Conservation (phyloP, 331 rosid species). For the Malus hybrid region DNA sequence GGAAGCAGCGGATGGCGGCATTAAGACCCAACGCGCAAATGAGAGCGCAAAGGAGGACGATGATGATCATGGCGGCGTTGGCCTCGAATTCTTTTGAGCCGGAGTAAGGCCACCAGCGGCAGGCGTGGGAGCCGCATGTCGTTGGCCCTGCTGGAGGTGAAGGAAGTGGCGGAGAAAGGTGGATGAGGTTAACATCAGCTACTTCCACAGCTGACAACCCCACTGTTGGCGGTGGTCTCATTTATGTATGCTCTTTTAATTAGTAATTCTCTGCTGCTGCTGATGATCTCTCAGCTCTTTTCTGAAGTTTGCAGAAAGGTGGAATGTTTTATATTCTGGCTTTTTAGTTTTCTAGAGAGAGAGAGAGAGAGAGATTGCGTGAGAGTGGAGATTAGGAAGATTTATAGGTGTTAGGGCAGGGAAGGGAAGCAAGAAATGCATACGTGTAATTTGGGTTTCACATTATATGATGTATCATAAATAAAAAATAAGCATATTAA, state of each 20-base stretch:
- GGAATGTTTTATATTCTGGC: no score
- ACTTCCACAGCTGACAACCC: not conserved
- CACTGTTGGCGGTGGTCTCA: constrained; percentile 1
- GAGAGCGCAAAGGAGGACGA: constrained; percentile 42
- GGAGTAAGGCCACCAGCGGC: constrained; percentile 28
- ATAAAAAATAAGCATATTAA: no score
- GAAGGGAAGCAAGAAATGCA: not conserved
- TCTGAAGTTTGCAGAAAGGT: no score
- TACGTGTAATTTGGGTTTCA: not conserved
- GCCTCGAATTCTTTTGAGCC: constrained; percentile 32
- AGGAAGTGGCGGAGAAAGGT: not conserved
- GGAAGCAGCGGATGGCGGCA: constrained; percentile 43
- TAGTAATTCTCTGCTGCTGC: not conserved
- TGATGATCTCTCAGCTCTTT: not conserved
- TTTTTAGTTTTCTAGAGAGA: not conserved
- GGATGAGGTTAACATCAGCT: not conserved
- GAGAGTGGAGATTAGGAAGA: not conserved
- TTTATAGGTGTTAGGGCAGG: not conserved
- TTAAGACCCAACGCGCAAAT: constrained; percentile 39
- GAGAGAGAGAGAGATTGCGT: not conserved
- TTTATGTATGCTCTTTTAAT: not conserved
- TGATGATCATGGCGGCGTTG: constrained; percentile 30
- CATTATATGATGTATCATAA: no score
- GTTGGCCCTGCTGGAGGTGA: not conserved
- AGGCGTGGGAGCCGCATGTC: constrained; percentile 9